Conservation (phyloP, 2,329 filamentous ascomycete species). For the Hymenoscyphus infarciens region DNA sequence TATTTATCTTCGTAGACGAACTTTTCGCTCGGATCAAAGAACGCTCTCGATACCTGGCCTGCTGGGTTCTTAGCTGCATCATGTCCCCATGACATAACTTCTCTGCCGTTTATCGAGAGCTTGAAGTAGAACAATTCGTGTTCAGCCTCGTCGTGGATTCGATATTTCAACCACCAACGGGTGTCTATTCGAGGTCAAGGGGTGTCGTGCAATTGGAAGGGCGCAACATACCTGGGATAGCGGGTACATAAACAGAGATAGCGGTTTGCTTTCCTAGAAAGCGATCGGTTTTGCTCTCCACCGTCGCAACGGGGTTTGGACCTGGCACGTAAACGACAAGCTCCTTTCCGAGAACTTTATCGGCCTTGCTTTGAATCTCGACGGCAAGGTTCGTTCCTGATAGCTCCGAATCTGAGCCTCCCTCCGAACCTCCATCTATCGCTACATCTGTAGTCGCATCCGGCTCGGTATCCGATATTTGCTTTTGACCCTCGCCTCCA, state of each 20-base stretch:
- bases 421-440: not conserved
- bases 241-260: conserved; percentile 55
- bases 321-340: conserved; percentile 54
- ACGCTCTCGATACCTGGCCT: conserved; percentile 44
- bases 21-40: conserved; percentile 46
- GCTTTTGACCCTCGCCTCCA: not conserved
- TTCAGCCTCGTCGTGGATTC: conserved; percentile 35
- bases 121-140: conserved; percentile 48
- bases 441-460: not conserved
- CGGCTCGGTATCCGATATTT: not conserved
- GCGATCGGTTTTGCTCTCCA: conserved; percentile 29
- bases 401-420: not conserved
- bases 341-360: conserved; percentile 33
- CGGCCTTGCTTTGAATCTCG: conserved; percentile 22
- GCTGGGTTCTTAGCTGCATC: conserved; percentile 38
- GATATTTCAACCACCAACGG: conserved; percentile 52
- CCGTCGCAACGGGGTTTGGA: not conserved
- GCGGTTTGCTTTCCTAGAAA: conserved; percentile 37
- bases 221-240: conserved; percentile 45
- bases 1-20: conserved; percentile 41
- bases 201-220: not conserved
- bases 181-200: conserved; percentile 38
- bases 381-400: not conserved
- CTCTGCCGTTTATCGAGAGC: conserved; percentile 51
- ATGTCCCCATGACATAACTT: conserved; percentile 49